Evolutionary conservation across 306 rosid genomes (phyloP), one percentile per base, ranked within the genome.

Genomic region (Trifolium repens): DNA sequence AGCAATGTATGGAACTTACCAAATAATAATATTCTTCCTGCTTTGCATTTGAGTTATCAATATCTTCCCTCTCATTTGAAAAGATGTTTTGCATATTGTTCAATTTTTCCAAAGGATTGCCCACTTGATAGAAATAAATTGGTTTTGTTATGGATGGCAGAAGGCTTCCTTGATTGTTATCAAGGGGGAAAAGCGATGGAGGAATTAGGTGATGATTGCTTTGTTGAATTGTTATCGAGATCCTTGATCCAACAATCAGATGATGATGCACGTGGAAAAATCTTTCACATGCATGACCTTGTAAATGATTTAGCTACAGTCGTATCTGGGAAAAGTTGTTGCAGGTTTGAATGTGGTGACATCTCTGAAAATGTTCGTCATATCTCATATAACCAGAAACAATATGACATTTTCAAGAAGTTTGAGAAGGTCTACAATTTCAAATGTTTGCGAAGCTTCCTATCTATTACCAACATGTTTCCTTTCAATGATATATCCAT

Each of bases 301-400:
- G 52, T 46, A 0, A 13, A 46, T 0, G 52, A 46, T 46, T 46
- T 46, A 4, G 52, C 16, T 0, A 46, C 52, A 46, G 1, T 13
- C 7, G 8, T 50, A 5, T 50, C 9, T 1, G 57, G 57, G n/a
- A 50, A 50, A 6, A 50, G 57, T 50, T 50, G 9, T n/a, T 50
- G 2, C 22, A 50, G 22, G 4, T 9, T 50, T n/a, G 57, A 50
- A 7, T 50, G 22, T n/a, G 57, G 3, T n/a, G 7, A 50, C 0
- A 30, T 7, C 42, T 60, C 40, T 30, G 1, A 60, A 30, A 60
- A 8, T 76, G 71, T 64, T 17, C 79, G 72, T 5, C 85, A 83
- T 53, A 26, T 78, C 4, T 80, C 80, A 5, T 74, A 44, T 26
- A 17, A 7, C 0, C n/a, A 12, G 19, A 14, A 71, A 22, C 0